A percentile compares a stretch with the other conserved stretches of the same genome.
These are phyloP conservation scores for Trichoderma gamsii DNA, from an alignment of 495 filamentous ascomycete genomes.

Conservation along the genomic window DNA sequence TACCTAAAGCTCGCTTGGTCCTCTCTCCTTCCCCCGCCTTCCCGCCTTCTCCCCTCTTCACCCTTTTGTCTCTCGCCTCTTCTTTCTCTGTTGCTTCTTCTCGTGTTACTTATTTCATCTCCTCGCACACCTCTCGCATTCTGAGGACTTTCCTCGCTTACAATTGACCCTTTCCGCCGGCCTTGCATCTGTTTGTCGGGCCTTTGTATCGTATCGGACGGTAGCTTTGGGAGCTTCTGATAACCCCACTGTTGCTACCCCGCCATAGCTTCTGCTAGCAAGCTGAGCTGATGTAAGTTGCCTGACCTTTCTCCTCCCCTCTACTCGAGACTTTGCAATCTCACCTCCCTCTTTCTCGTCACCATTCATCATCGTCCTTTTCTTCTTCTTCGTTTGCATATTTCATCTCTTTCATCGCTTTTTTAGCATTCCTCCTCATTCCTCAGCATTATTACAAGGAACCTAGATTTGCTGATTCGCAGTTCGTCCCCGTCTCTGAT, in stretches of 20 bases:
- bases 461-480: neutral
- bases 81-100: neutral
- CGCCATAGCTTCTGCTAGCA: neutral
- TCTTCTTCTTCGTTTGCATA: constrained; percentile 14
- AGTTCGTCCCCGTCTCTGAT: neutral
- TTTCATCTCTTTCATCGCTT: neutral
- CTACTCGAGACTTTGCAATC: neutral
- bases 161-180: neutral
- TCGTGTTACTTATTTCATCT: neutral
- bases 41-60: neutral
- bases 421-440: too few relatives aligned
- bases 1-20: neutral
- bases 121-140: neutral
- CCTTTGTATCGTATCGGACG: neutral
- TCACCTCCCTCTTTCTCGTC: neutral
- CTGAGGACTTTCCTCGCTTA: neutral
- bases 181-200: neutral
- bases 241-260: constrained; percentile 11
- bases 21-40: neutral
- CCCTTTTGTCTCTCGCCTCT: neutral
- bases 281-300: constrained; percentile 16
- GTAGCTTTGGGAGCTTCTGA: neutral
- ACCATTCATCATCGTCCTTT: neutral
- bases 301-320: neutral
- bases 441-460: too few relatives aligned